Conservation (phyloP, 805 yeast genomes). For the Saturnispora halmiae region DNA sequence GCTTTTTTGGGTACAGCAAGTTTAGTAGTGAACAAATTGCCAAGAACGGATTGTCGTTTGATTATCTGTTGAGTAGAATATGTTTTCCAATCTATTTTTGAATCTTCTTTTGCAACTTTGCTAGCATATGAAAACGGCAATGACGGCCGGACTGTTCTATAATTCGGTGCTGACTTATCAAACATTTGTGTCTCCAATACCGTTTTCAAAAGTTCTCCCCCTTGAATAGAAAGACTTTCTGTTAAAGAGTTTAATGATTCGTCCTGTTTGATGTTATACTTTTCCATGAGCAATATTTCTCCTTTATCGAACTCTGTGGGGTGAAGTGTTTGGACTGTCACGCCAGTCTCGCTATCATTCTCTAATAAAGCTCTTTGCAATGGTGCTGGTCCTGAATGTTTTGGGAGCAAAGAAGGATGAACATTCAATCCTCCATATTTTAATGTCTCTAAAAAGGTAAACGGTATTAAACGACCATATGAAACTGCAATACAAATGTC, state of each 20-base stretch:
- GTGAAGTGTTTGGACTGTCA: slow-evolving; percentile 81
- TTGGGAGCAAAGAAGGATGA: slow-evolving; percentile 85
- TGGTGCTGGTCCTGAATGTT: slow-evolving; percentile 83
- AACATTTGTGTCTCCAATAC: slow-evolving; percentile 33
- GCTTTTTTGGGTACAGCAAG: slow-evolving; percentile 27
- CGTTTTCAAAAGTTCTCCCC: slow-evolving; percentile 48
- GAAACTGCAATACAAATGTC: slow-evolving; percentile 85
- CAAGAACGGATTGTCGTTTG: slow-evolving; percentile 43
- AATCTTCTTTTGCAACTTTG: slow-evolving; percentile 38
- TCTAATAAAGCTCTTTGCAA: slow-evolving; percentile 69
- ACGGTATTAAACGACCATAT: slow-evolving; percentile 76
- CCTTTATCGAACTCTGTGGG: slow-evolving; percentile 84
- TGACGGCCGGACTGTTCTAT: slow-evolving; percentile 17
- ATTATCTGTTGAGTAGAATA: slow-evolving; percentile 32
- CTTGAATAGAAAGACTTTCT: slow-evolving; percentile 45
- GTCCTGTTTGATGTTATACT: slow-evolving; percentile 29
- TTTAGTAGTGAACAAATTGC: slow-evolving; percentile 43
- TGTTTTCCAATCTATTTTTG: slow-evolving; percentile 40
- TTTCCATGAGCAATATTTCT: slow-evolving; percentile 50
- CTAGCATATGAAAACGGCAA: slow-evolving; percentile 46
- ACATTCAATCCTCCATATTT: slow-evolving; percentile 73
- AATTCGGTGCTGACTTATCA: slow-evolving; percentile 14
- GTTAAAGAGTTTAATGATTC: slow-evolving; percentile 42
- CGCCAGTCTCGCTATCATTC: slow-evolving; percentile 60
- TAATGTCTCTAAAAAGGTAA: slow-evolving; percentile 37